These are phyloP conservation scores for Wakefieldia striispora DNA, from an alignment of 768 basidiomycete species.

Conservation along the genomic window DNA sequence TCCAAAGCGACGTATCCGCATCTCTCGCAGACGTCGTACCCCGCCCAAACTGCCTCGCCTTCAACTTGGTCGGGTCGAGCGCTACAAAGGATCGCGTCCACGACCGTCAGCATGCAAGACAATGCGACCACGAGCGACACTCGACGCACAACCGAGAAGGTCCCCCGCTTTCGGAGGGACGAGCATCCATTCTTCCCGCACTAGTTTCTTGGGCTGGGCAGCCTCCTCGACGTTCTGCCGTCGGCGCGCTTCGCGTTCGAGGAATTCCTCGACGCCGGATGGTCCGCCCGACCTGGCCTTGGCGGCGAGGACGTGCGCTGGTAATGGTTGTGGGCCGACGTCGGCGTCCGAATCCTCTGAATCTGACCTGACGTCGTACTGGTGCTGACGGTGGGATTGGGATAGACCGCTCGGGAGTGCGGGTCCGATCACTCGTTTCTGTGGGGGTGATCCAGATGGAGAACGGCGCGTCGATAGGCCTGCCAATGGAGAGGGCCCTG, in stretches of 20 bases:
- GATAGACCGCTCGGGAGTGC: slow-evolving; percentile 44
- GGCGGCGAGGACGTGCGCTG: slow-evolving; percentile 35
- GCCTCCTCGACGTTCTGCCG: slow-evolving; percentile 77
- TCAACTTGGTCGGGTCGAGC: slow-evolving; percentile 84
- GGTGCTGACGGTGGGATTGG: slow-evolving; percentile 33
- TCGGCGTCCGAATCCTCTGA: slow-evolving; percentile 76
- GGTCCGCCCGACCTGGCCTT: slow-evolving; percentile 34
- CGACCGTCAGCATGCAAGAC: neutral
- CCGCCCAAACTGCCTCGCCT: slow-evolving; percentile 76
- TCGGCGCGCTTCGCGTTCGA: slow-evolving; percentile 80
- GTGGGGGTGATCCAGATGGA: slow-evolving; percentile 16
- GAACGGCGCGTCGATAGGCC: slow-evolving; percentile 23
- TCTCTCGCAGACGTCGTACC: slow-evolving; percentile 40
- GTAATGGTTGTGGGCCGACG: slow-evolving; percentile 79
- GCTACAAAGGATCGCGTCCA: slow-evolving; percentile 38
- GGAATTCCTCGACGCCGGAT: slow-evolving; percentile 77
- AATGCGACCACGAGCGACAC: neutral
- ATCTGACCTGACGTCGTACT: slow-evolving; percentile 34
- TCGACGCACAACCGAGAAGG: slow-evolving; percentile 69
- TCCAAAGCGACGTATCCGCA: slow-evolving; percentile 79
- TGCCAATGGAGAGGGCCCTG: slow-evolving; percentile 7
- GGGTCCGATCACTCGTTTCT: slow-evolving; percentile 48
- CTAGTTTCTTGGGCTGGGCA: slow-evolving; percentile 67
- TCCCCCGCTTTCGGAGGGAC: slow-evolving; percentile 85
- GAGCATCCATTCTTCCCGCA: slow-evolving; percentile 98